A percentile compares a stretch with the other conserved stretches of the same genome.
These are phyloP conservation scores for Phytopythium delawarense DNA, from an alignment of 352 stramenopile species.

Conservation along the genomic window DNA sequence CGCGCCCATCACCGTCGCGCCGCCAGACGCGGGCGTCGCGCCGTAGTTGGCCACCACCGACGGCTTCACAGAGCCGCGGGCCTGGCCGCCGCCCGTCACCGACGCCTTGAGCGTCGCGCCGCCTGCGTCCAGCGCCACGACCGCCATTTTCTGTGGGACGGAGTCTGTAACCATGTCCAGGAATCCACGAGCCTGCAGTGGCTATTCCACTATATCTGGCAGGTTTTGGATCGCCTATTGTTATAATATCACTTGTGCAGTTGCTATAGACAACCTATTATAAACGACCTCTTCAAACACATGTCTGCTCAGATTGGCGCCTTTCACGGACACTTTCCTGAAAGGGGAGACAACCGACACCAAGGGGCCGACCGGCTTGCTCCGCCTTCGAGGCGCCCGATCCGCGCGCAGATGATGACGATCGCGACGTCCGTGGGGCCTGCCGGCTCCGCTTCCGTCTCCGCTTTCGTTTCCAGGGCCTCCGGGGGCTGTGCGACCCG, in stretches of 20 bases:
- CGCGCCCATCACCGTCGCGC: conserved; percentile 31
- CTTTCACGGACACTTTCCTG: not conserved
- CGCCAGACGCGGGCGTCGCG: conserved; percentile 20
- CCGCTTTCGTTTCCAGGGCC: not conserved
- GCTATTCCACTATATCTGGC: no score
- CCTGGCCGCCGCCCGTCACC: conserved; percentile 16
- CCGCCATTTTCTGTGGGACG: conserved; percentile 9
- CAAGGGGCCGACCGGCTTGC: not conserved
- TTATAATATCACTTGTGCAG: no score
- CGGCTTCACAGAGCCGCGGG: not conserved
- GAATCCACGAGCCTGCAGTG: no score
- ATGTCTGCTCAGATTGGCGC: no score
- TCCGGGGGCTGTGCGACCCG: not conserved
- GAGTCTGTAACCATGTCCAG: no score
- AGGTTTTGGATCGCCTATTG: no score
- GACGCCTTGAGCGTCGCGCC: conserved; percentile 64
- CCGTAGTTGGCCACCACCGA: conserved; percentile 52
- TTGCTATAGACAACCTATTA: no score
- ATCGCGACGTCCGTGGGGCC: not conserved
- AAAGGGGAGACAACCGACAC: not conserved
- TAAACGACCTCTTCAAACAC: no score
- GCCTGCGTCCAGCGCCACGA: conserved; percentile 55
- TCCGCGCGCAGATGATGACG: not conserved
- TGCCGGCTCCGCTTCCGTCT: not conserved
- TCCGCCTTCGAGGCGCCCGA: not conserved